Evolutionary conservation across 352 stramenopile species (phyloP), one percentile per base, ranked within the genome.

Genomic region (Phytophthora uliginosa): DNA sequence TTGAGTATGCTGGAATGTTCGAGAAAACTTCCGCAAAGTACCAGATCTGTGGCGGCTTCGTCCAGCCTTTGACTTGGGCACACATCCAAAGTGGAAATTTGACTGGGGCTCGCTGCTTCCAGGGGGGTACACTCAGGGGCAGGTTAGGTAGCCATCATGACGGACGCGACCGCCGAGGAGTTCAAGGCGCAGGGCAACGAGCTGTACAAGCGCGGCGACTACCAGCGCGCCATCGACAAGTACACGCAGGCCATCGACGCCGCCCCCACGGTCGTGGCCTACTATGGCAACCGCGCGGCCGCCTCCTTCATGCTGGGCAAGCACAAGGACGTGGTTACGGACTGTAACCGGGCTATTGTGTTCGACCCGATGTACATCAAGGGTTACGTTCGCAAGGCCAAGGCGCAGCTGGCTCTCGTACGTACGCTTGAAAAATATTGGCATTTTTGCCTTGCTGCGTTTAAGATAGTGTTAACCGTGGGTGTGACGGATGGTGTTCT

Each of bases 241-340:
- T 98, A 98, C 81, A 92, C 91, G 69, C 88, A 95, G 76, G 93
- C 94, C 33, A 98, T 98, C 75, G 91, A 95, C 57, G 75, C 88
- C 36, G 91, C 90, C 60, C 90, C 91, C 45, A 94, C 89, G 12
- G 79, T 92, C 72, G 88, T 95, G 47, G 82, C 89, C 31, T 97
- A 94, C 71, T 98, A 98, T 63, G 93, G 87, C 59, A 98, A 98
- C 76, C 88, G 95, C 53, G 92, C 95, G 15, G 95, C 95, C 33
- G 95, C 94, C 28, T 91, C 83, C 58, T 93, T 98, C 66, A 98
- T 98, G 94, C 67, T 98, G 48, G 78, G 78, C 72, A 88, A 95
- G 69, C 90, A 95, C 80, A 89, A 97, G 68, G 92, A 98, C 59
- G 92, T 94, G 47, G 81, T 98, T 58, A 87, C 84, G 66, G 95